phyloP scores from a whole-genome alignment of 495 filamentous ascomycete genomes.

The Hyaloscypha finlandica region DNA sequence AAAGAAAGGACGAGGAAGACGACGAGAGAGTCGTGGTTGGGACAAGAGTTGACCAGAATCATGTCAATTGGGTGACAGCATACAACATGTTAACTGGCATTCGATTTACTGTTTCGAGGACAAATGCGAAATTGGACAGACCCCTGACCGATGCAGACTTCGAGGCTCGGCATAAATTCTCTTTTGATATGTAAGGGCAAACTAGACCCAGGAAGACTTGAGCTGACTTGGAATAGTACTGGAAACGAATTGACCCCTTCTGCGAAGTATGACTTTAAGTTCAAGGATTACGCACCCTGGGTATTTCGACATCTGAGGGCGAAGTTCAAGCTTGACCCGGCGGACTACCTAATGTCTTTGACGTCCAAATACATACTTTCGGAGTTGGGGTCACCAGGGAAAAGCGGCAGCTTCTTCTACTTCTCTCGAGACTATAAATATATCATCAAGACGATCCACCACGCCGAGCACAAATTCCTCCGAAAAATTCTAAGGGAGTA shows the following conservation, averaged over 20 bases:
- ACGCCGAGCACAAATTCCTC: constrained; percentile 92
- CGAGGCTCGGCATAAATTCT: constrained; percentile 90
- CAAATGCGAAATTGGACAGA: constrained; percentile 95
- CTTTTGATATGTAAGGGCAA: constrained; percentile 77
- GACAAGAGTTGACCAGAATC: constrained; percentile 95
- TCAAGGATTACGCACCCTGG: constrained; percentile 99
- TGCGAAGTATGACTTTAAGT: constrained; percentile 99
- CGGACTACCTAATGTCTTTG: constrained; percentile 97
- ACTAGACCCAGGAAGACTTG: constrained; percentile 16
- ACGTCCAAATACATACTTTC: constrained; percentile 99
- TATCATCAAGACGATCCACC: constrained; percentile 99
- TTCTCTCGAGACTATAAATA: constrained; percentile 99
- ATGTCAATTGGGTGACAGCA: constrained; percentile 96
- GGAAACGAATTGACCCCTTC: constrained; percentile 97
- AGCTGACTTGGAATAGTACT: constrained; percentile 56
- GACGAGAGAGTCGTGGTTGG: constrained; percentile 95
- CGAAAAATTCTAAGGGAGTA: constrained; percentile 91
- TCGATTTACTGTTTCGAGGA: constrained; percentile 92
- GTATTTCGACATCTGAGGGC: constrained; percentile 92
- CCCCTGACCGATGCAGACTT: constrained; percentile 89
- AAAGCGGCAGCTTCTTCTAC: constrained; percentile 99
- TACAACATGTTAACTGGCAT: constrained; percentile 99
- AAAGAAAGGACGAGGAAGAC: constrained; percentile 83
- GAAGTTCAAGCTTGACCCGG: constrained; percentile 89
- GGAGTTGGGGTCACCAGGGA: constrained; percentile 94